Evolutionary conservation across 176 grass and related monocot genomes (phyloP).

Genomic region (bread wheat (Triticum aestivum)): IWGSC_CS_RefSeq_v2.1 NC_057813.1:618327617-618328116

Average conservation of each 20-base stretch:
- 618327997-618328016: no score
- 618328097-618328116: no score
- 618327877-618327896: conserved; percentile 52
- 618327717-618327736: background rate
- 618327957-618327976: conserved; percentile 5
- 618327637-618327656: conserved; percentile 25
- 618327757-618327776: background rate
- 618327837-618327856: conserved; percentile 76
- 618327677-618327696: background rate
- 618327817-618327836: conserved; percentile 63
- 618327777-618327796: background rate
- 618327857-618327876: conserved; percentile 70
- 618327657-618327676: conserved; percentile 24
- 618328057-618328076: no score
- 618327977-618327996: background rate
- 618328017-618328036: no score
- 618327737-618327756: background rate
- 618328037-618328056: no score
- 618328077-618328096: no score
- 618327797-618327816: conserved; percentile 23
- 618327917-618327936: conserved; percentile 72
- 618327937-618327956: conserved; percentile 51
- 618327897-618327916: conserved; percentile 71
- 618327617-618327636: background rate
- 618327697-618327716: background rate